Evolutionary conservation across 306 rosid genomes (phyloP).

Genomic region (Alnus glutinosa): DNA sequence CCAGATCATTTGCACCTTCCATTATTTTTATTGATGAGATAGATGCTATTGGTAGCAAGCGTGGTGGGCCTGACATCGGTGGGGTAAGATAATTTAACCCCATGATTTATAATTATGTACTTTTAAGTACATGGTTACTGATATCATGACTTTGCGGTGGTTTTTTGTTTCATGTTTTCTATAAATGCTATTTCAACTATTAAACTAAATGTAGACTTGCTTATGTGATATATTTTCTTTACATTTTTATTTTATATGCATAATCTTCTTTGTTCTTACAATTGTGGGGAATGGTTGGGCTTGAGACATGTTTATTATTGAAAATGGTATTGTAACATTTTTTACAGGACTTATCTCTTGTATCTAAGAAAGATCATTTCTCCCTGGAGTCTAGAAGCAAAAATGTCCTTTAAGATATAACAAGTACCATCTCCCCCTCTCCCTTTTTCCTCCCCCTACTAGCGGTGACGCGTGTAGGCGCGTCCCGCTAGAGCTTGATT

Average conservation of each 20-base stretch:
- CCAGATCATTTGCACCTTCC: slow-evolving; percentile 91
- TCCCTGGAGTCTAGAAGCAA: neutral
- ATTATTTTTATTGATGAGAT: slow-evolving; percentile 96
- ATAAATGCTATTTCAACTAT: neutral
- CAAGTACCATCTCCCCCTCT: neutral
- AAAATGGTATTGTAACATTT: neutral
- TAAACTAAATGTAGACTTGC: neutral
- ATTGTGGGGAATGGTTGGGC: neutral
- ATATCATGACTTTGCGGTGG: neutral
- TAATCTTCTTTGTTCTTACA: neutral
- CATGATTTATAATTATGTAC: slow-evolving; percentile 1
- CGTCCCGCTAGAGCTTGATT: too few species aligned
- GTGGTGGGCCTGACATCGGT: slow-evolving; percentile 99
- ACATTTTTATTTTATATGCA: neutral
- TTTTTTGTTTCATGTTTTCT: neutral
- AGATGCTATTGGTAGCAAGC: slow-evolving; percentile 99
- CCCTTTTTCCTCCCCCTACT: too few species aligned
- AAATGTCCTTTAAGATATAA: neutral
- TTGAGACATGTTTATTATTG: neutral
- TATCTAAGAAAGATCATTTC: neutral
- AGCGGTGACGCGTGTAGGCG: too few species aligned
- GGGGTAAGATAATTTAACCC: slow-evolving; percentile 67
- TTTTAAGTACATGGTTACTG: neutral
- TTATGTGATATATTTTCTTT: neutral
- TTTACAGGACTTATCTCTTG: neutral